A percentile compares a stretch with the other conserved stretches of the same genome.
Conservation (phyloP, 768 basidiomycete species). For the Daedaleopsis nitida region DNA sequence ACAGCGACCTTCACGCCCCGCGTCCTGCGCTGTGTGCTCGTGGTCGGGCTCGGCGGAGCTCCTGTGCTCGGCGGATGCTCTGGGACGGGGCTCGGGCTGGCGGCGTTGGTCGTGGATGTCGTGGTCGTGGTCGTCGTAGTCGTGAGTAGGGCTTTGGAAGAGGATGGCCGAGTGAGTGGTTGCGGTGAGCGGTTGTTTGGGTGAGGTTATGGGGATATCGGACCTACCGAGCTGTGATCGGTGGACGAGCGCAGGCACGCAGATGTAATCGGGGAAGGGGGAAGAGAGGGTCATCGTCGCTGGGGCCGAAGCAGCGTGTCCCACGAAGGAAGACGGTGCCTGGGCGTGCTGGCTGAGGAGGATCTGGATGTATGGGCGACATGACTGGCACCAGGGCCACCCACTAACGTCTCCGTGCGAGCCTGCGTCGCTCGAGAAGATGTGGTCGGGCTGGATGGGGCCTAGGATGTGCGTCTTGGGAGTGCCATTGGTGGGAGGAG, state of each 20-base stretch:
- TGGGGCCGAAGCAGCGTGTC: background rate
- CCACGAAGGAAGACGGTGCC: background rate
- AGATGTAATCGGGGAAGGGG: conserved; percentile 7
- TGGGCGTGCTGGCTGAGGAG: background rate
- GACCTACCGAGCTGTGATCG: conserved; percentile 7
- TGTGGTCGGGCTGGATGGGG: background rate
- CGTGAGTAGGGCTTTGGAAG: background rate
- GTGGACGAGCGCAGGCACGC: conserved; percentile 5
- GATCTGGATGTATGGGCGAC: background rate
- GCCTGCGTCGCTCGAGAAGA: background rate
- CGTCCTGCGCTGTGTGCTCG: background rate
- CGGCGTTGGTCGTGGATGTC: background rate
- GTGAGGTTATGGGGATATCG: background rate
- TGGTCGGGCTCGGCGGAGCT: background rate
- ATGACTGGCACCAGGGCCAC: conserved; percentile 1
- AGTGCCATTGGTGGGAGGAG: background rate
- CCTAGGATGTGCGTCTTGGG: too few species aligned
- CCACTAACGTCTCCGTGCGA: background rate
- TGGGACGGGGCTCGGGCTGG: background rate
- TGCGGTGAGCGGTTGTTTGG: background rate
- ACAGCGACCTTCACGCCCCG: conserved; percentile 13
- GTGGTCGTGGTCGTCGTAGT: background rate
- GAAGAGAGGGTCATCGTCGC: background rate
- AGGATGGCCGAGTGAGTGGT: background rate
- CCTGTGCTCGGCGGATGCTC: background rate